Evolutionary conservation across 345 rosid genomes (phyloP).

Genomic region (Clarkia xantiana): DNA sequence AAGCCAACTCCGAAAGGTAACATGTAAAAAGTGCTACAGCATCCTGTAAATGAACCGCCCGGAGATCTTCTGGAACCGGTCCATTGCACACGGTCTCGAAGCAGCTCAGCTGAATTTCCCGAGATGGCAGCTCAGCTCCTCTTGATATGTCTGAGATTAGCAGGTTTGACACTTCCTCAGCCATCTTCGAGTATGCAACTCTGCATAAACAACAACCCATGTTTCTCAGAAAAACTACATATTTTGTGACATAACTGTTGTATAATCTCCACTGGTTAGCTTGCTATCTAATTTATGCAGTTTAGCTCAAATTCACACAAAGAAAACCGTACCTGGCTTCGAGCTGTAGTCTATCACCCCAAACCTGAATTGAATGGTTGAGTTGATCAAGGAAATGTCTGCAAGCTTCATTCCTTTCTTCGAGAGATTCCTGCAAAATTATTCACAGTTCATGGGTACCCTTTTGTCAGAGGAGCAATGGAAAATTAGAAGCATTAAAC

Average conservation of each 20-base stretch:
- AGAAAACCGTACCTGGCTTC: slow-evolving; percentile 53
- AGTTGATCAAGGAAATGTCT: slow-evolving; percentile 42
- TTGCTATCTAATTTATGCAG: not conserved
- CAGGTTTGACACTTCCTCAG: slow-evolving; percentile 52
- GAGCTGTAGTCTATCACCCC: slow-evolving; percentile 48
- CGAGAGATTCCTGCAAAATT: slow-evolving; percentile 59
- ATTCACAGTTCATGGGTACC: not conserved
- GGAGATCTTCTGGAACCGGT: slow-evolving; percentile 60
- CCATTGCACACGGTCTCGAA: slow-evolving; percentile 49
- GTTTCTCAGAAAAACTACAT: too few species aligned
- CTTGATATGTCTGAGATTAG: slow-evolving; percentile 34
- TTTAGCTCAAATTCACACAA: too few species aligned
- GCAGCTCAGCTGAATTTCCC: slow-evolving; percentile 63
- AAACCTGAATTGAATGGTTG: slow-evolving; percentile 54
- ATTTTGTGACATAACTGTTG: too few species aligned
- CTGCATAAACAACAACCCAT: slow-evolving; percentile 25
- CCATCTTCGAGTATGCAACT: slow-evolving; percentile 76
- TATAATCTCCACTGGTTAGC: too few species aligned
- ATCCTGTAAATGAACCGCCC: slow-evolving; percentile 70
- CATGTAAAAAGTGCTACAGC: slow-evolving; percentile 65
- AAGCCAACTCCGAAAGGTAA: slow-evolving; percentile 55
- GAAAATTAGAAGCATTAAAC: too few species aligned
- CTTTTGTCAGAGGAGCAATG: not conserved
- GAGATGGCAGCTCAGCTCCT: slow-evolving; percentile 27
- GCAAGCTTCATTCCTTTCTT: slow-evolving; percentile 47